Percentiles rank a stretch among this genome's conserved stretches.
phyloP scores from a whole-genome alignment of 257 asterid species.

The Linaria vulgaris region DNA sequence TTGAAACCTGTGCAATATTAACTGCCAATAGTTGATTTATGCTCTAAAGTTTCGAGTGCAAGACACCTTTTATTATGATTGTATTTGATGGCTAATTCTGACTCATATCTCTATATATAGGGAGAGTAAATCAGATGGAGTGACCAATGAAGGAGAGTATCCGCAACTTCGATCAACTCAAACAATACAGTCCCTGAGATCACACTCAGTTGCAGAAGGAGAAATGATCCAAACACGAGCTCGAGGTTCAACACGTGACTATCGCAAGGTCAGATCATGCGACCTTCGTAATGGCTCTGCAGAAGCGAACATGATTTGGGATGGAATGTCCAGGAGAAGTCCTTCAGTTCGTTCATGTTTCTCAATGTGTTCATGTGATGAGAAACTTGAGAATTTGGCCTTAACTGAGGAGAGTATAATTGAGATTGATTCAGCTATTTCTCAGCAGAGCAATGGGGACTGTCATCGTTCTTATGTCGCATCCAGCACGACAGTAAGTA shows the following conservation, averaged over 20 bases:
- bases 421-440: constrained; percentile 29
- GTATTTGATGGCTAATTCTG: constrained; percentile 24
- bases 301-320: constrained; percentile 44
- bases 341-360: constrained; percentile 53
- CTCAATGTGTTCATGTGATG: constrained; percentile 54
- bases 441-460: constrained; percentile 24
- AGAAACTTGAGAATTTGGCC: constrained; percentile 39
- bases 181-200: constrained; percentile 38
- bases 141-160: constrained; percentile 32
- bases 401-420: constrained; percentile 35
- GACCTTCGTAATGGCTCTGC: constrained; percentile 31
- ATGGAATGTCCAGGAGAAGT: constrained; percentile 44
- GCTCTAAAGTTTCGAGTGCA: too few relatives aligned
- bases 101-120: too few relatives aligned
- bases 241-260: constrained; percentile 25
- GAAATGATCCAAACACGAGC: constrained; percentile 30
- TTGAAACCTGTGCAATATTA: too few relatives aligned
- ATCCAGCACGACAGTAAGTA: constrained; percentile 52
- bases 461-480: constrained; percentile 31
- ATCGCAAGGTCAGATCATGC: constrained; percentile 48
- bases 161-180: constrained; percentile 39
- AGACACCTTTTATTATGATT: background rate
- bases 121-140: constrained; percentile 42
- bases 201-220: constrained; percentile 41
- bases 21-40: background rate